Percentiles rank a stretch among this genome's conserved stretches.
These are phyloP conservation scores for Thinopyrum obtusiflorum DNA, from an alignment of 202 grass and related monocot species.

Conservation along the genomic window DNA sequence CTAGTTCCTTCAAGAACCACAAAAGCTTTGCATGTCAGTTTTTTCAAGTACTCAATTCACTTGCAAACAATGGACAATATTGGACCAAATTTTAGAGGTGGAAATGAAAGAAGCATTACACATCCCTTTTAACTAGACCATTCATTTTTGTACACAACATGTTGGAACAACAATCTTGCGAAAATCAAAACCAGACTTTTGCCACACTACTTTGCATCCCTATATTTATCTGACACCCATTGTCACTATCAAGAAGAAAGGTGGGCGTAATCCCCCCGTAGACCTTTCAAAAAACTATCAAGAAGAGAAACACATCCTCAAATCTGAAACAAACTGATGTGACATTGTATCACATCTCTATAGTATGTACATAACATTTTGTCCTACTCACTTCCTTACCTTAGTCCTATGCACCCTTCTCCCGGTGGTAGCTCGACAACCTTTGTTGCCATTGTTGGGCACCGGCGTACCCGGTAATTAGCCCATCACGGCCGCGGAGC, in stretches of 20 bases:
- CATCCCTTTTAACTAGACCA: not conserved
- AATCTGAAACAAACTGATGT: slow-evolving; percentile 30
- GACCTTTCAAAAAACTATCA: slow-evolving; percentile 1
- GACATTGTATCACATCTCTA: slow-evolving; percentile 39
- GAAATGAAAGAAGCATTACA: not conserved
- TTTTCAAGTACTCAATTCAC: not conserved
- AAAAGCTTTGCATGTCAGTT: not conserved
- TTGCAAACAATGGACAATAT: not conserved
- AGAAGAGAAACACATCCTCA: slow-evolving; percentile 25
- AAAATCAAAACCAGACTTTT: slow-evolving; percentile 28
- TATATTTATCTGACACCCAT: slow-evolving; percentile 14
- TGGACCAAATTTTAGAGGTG: not conserved
- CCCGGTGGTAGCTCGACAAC: slow-evolving; percentile 36
- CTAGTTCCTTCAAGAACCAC: not conserved
- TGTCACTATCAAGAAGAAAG: slow-evolving; percentile 40
- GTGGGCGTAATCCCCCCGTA: not conserved
- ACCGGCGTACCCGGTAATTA: slow-evolving; percentile 22
- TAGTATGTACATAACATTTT: slow-evolving; percentile 31
- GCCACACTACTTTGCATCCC: slow-evolving; percentile 25
- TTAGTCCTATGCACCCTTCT: slow-evolving; percentile 34
- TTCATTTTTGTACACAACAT: slow-evolving; percentile 22
- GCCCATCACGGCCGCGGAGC: too few relatives aligned
- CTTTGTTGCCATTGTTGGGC: slow-evolving; percentile 24
- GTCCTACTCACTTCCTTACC: not conserved
- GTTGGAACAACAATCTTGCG: slow-evolving; percentile 28